Evolutionary conservation across 1,284 basidiomycete species (phyloP), one percentile per base, ranked within the genome.

Genomic region (Stereum hirsutum): DNA sequence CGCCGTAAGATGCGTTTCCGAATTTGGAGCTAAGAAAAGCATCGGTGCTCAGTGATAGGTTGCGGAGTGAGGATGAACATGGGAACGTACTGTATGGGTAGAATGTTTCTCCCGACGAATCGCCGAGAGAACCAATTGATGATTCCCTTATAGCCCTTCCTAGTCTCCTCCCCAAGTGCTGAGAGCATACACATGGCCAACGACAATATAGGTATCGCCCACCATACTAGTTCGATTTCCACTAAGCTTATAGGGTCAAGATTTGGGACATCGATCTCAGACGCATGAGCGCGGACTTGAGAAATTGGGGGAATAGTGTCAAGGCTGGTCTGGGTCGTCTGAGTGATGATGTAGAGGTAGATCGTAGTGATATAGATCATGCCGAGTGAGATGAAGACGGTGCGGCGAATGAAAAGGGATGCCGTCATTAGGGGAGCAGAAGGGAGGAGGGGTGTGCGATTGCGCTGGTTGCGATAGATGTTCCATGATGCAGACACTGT

Each of bases 101-200:
- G 31, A 64, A 31, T 23, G 21, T 42, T 40, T 31, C 37, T 24
- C 6, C 28, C 39, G 33, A 42, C n/a, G 20, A 35, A 14, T 10
- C 32, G 46, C 20, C 20, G 30, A 30, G 37, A 42, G 40, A 62
- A 46, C 55, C 57, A 55, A 2, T 39, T 45, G 7, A 50, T 41
- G n/a, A 54, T 45, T 2, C 42, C 43, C 12, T 45, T 49, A 32
- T 61, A 60, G 5, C 57, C 57, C 6, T 43, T 44, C 26, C 50
- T 42, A 10, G 56, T 52, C 39, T 62, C 57, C 10, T 56, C 56
- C 20, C 58, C 55, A 26, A 57, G 57, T 1, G 56, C 56, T 45
- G 69, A 70, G 21, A 68, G 48, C n/a, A 55, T 50, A 43, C 69
- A 59, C 51, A 72, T 64, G 5, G 66, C 34, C 23, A 66, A 25